Base-by-base conservation (phyloP, 192 early-diverging fungal genomes). In the Piromyces finnis region DNA sequence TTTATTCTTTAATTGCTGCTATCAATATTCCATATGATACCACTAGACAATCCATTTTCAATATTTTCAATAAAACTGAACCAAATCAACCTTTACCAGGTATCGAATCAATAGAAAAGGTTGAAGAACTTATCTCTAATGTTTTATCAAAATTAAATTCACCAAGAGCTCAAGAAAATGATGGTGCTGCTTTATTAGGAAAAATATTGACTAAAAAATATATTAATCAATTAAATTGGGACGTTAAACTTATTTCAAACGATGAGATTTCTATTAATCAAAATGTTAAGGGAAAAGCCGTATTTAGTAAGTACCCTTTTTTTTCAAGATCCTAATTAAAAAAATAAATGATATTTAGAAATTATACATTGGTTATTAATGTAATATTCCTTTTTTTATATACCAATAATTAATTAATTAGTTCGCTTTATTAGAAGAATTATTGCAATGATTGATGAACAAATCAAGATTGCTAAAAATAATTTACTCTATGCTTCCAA, bases 101-200 rank as follows among this genome's bases (percentile, higher is more conserved):
- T 94, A 6, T 94, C 93, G 82, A 87, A 90, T 35, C 85, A 95
- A 28, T 82, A 95, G 22, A 87, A 86, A 77, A 82, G 80, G 6
- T 93, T 94, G 88, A 92, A 92, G 41, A 86, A 87, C 28, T 89
- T 89, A 86, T 93, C 5, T 87, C 90, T 3, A 91, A 90, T 30
- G 89, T 88, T 28, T 84, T 83, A 29, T 79, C 79, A 14, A 83
- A 82, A 14, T 86, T 85, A 3, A 84, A 84, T 9, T 88, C 89
- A 5, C 85, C 87, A 28, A 29, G 81, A 39, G n/a, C n/a, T 17
- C 29, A 80, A 82, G 29, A 39, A 51, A 28, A 37, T 82, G 80
- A 30, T 28, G 77, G 51, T 80, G 29, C 59, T 82, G 51, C n/a
- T 68, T n/a, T 68, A 68, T 68, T 68, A 68, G 51, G 51, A n/a